Evolutionary conservation across 352 stramenopile genomes (phyloP), one percentile per base, ranked within the genome.

Genomic region (Globisporangium nodosum): DNA sequence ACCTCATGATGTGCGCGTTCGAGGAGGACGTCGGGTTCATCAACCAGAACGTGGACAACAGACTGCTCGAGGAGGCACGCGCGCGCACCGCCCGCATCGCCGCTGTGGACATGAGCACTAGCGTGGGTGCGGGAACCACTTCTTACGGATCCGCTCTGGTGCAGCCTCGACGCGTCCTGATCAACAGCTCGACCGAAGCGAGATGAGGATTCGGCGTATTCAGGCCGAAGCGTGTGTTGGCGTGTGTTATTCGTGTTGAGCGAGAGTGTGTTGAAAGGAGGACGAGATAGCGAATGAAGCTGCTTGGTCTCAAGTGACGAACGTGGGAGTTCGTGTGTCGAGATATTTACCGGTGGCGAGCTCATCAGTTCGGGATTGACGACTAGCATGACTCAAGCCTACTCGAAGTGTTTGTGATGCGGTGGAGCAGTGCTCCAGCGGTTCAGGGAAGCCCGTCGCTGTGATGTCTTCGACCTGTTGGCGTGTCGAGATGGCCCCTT

Each of bases 1-100:
- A 60, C 45, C 54, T 60, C 45, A 53, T 60, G 54, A 45, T 54
- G 27, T 54, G 35, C 9, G 46, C 45, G 7, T 60, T 60, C 24
- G 46, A 54, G 24, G 54, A 60, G 31, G 54, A 60, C 46, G 54
- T 48, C 12, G 16, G n/a, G 21, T 48, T 54, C n/a, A 37, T 60
- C 20, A 54, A 52, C 20, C 54, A 60, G 21, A 48, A 8, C 15
- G 21, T 30, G 7, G 54, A 60, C 20, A 60, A 54, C 54, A 21
- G 31, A 5, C 21, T 60, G 54, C 54, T 60, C 18, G 45, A 60
- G n/a, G 45, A 54, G 2, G 47, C 40, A 18, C 35, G 47, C 20
- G 24, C 35, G 15, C 50, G 12, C 4, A 43, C 16, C n/a, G 11
- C 50, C 4, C 35, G n/a, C 18, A 4, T 56, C 50, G 20, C 35